phyloP scores from a whole-genome alignment of 2,329 filamentous ascomycete species.

The Aspergillus tamarii region DNA sequence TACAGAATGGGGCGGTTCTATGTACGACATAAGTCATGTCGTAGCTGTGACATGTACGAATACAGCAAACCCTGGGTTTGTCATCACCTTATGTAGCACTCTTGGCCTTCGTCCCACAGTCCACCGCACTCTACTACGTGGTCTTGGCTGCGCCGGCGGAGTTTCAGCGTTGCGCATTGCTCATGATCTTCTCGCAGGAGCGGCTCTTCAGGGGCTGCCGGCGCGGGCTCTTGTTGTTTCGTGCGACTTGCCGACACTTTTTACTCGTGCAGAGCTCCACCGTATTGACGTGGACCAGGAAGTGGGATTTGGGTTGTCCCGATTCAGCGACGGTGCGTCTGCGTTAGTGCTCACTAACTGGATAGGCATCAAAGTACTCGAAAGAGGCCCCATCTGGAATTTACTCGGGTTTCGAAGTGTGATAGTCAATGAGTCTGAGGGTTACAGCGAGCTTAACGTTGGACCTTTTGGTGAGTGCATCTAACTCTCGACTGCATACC shows the following conservation, averaged over 20 bases:
- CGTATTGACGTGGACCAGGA: background rate
- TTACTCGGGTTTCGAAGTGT: background rate
- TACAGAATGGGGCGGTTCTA: background rate
- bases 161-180: constrained; percentile 65
- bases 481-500: background rate
- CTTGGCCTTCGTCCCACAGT: constrained; percentile 61
- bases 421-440: constrained; percentile 3
- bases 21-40: constrained; percentile 61
- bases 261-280: background rate
- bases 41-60: constrained; percentile 71
- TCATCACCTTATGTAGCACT: constrained; percentile 64
- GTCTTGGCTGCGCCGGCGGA: constrained; percentile 68
- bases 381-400: background rate
- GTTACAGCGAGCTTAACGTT: background rate
- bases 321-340: constrained; percentile 3
- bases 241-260: constrained; percentile 26
- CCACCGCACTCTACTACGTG: constrained; percentile 68
- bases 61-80: constrained; percentile 70
- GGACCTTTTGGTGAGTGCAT: background rate
- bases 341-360: constrained; percentile 4
- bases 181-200: constrained; percentile 67
- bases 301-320: background rate
- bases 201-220: constrained; percentile 60
- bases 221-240: constrained; percentile 69
- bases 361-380: background rate